phyloP scores from a whole-genome alignment of 106 monocot genomes.

The Hemerocallis citrina region DNA sequence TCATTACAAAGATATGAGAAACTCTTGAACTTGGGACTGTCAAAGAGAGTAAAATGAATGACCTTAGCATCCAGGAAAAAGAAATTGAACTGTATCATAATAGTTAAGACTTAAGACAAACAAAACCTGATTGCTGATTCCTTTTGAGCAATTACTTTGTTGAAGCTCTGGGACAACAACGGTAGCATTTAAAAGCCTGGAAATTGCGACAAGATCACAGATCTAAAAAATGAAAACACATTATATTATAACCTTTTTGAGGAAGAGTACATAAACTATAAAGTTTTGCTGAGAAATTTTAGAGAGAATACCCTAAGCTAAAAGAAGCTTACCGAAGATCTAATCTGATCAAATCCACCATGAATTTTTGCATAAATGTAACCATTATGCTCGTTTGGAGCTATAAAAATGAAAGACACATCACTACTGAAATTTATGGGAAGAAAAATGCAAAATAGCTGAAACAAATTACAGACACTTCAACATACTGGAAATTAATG shows the following conservation, averaged over 20 bases:
- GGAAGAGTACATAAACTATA: conserved; percentile 3
- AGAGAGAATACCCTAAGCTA: not conserved
- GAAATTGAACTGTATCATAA: too few relatives aligned
- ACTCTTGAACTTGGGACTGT: conserved; percentile 72
- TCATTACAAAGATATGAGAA: conserved; percentile 81
- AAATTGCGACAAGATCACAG: conserved; percentile 69
- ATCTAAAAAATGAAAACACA: conserved; percentile 55
- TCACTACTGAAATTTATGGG: not conserved
- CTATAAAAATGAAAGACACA: conserved; percentile 24
- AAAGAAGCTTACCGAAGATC: conserved; percentile 51
- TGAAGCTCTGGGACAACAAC: conserved; percentile 79
- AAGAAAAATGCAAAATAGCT: not conserved
- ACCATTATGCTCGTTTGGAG: conserved; percentile 45
- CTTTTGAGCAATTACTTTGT: conserved; percentile 60
- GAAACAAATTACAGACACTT: not conserved
- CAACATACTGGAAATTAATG: not conserved
- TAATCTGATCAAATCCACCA: conserved; percentile 79
- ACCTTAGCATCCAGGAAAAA: not conserved
- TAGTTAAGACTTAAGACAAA: too few relatives aligned
- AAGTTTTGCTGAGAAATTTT: not conserved
- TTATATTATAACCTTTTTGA: conserved; percentile 5
- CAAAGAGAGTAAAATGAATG: not conserved
- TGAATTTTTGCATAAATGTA: conserved; percentile 70
- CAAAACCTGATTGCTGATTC: conserved; percentile 73
- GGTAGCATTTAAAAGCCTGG: conserved; percentile 83